A percentile compares a stretch with the other conserved stretches of the same genome.
These are phyloP conservation scores for Rubia tinctorum DNA, from an alignment of 305 asterid genomes.

Conservation along the genomic window DNA sequence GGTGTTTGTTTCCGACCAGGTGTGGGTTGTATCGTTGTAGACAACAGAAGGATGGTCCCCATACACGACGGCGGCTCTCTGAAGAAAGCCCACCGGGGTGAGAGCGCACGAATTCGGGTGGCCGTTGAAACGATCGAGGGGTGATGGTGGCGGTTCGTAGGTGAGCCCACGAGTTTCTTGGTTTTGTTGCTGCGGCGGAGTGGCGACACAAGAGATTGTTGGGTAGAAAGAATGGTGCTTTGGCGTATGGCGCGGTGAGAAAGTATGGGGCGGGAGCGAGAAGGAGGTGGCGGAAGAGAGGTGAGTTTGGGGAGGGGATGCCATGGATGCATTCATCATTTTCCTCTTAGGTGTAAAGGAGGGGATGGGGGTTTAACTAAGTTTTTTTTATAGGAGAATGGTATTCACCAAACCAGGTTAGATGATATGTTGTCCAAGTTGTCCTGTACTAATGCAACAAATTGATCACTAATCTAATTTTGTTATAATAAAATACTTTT, in stretches of 20 bases:
- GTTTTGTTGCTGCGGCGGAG: neutral
- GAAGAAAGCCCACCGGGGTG: conserved; percentile 39
- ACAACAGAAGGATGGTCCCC: conserved; percentile 39
- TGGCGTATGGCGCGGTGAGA: neutral
- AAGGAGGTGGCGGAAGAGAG: neutral
- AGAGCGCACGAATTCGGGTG: conserved; percentile 35
- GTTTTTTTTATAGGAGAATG: neutral
- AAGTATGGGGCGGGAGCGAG: too few relatives aligned
- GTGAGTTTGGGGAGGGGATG: neutral
- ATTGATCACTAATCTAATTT: too few relatives aligned
- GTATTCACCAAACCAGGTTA: too few relatives aligned
- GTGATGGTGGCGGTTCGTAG: neutral
- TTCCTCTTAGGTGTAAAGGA: neutral
- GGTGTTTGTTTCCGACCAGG: conserved; percentile 38
- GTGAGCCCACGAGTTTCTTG: neutral
- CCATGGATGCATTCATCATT: neutral
- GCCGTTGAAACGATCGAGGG: neutral
- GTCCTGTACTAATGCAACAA: too few relatives aligned
- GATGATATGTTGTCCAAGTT: too few relatives aligned
- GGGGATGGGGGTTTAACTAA: neutral
- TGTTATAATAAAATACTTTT: too few relatives aligned
- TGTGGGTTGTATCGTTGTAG: conserved; percentile 25
- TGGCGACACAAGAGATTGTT: neutral
- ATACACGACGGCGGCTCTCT: conserved; percentile 42
- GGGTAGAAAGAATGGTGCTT: neutral